phyloP scores from a whole-genome alignment of 257 asterid species.

The Euphrasia confusa region DNA sequence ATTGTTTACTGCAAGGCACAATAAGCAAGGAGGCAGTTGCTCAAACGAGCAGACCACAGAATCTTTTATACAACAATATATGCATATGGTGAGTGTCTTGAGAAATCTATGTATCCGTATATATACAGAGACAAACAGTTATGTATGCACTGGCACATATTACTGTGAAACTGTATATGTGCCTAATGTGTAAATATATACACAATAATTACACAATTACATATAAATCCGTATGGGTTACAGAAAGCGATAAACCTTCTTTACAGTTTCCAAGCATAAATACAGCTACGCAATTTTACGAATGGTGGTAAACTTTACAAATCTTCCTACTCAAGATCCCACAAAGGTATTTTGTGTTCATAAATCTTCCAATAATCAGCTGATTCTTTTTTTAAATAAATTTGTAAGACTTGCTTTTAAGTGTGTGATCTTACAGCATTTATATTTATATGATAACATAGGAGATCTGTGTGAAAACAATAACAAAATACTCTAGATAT shows the following conservation, averaged over 20 bases:
- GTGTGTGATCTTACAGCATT: background rate
- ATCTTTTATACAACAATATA: too few species aligned
- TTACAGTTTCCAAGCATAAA: background rate
- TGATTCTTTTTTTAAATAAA: too few species aligned
- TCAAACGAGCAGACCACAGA: background rate
- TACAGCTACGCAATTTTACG: too few species aligned
- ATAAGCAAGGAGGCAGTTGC: background rate
- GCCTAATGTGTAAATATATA: background rate
- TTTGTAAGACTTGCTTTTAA: too few species aligned
- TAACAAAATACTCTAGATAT: background rate
- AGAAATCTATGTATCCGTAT: background rate
- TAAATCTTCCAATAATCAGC: too few species aligned
- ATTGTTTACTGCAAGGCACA: background rate
- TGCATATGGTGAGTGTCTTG: background rate
- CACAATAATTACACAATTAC: background rate
- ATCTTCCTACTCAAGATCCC: too few species aligned
- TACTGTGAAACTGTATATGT: conserved; percentile 3
- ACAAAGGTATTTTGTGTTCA: too few species aligned
- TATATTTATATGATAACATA: background rate
- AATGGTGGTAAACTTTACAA: too few species aligned
- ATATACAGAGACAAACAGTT: background rate
- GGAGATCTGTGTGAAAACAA: background rate
- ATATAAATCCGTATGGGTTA: background rate
- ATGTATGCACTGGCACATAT: background rate
- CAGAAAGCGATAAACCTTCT: background rate